Conservation (phyloP, 2,329 filamentous ascomycete species). For the Coniosporium tulheliwenetii region DNA sequence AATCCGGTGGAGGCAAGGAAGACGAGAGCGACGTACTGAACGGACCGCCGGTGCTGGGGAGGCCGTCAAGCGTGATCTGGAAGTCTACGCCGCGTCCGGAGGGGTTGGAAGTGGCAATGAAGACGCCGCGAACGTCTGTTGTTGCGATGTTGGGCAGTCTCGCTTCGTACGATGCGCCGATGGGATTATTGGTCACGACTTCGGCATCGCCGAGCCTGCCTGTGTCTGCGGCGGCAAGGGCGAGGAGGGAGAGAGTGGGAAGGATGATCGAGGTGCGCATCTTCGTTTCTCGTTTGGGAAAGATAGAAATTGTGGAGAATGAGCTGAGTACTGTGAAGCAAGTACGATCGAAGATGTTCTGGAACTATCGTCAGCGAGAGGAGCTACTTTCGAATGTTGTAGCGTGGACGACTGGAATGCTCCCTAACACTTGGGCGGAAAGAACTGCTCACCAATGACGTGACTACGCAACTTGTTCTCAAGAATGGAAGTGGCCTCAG, state of each 20-base stretch:
- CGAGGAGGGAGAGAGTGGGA: slow-evolving; percentile 4
- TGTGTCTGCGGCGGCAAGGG: slow-evolving; percentile 11
- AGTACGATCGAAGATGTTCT: too few species aligned
- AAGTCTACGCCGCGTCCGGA: slow-evolving; percentile 25
- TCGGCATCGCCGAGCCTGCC: slow-evolving; percentile 15
- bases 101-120: slow-evolving; percentile 15
- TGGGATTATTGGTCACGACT: slow-evolving; percentile 19
- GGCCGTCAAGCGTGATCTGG: slow-evolving; percentile 21
- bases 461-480: too few species aligned
- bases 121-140: slow-evolving; percentile 17
- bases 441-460: too few species aligned
- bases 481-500: too few species aligned
- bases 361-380: too few species aligned
- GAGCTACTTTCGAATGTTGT: too few species aligned
- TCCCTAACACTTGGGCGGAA: too few species aligned
- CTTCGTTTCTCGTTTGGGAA: neutral
- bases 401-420: too few species aligned
- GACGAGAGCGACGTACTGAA: slow-evolving; percentile 18
- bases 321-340: too few species aligned
- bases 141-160: slow-evolving; percentile 16
- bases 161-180: slow-evolving; percentile 22
- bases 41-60: slow-evolving; percentile 25
- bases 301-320: too few species aligned
- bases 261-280: slow-evolving; percentile 13
- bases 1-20: neutral